Evolutionary conservation across 1,284 basidiomycete species (phyloP).

Genomic region (Tremellales sp.): DNA sequence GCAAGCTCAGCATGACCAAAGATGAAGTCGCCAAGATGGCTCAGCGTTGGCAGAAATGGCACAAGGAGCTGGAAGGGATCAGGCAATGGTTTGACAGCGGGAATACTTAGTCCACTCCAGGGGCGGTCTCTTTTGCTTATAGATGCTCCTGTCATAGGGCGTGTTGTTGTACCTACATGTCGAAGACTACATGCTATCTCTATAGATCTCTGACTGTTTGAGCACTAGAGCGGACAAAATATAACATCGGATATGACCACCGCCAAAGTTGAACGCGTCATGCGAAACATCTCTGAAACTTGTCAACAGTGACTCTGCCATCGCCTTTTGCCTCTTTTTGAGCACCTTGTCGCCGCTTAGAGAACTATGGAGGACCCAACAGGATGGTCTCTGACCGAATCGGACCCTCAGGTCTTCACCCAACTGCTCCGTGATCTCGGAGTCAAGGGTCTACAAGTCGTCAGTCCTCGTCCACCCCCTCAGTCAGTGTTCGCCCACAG

Average conservation of each 20-base stretch:
- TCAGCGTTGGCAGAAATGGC: conserved; percentile 36
- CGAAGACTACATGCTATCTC: too few species aligned
- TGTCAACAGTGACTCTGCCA: too few species aligned
- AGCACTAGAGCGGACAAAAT: too few species aligned
- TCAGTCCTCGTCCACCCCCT: conserved; percentile 21
- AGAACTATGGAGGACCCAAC: conserved; percentile 39
- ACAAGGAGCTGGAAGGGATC: conserved; percentile 36
- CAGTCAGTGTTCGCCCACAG: neutral
- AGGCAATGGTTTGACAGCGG: conserved; percentile 30
- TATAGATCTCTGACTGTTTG: too few species aligned
- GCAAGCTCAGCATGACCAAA: conserved; percentile 5
- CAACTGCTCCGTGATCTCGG: conserved; percentile 50
- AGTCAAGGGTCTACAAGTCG: conserved; percentile 51
- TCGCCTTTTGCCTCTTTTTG: too few species aligned
- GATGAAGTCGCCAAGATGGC: conserved; percentile 29
- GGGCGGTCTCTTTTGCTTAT: neutral
- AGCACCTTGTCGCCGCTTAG: too few species aligned
- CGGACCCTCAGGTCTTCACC: conserved; percentile 51
- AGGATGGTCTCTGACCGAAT: conserved; percentile 50
- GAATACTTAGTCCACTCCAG: neutral
- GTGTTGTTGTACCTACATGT: too few species aligned
- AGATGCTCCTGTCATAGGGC: too few species aligned
- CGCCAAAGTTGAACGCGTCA: too few species aligned
- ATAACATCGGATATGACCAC: too few species aligned
- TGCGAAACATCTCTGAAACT: too few species aligned